Evolutionary conservation across 2,329 filamentous ascomycete species (phyloP).

Genomic region (Phialocephala sp.): DNA sequence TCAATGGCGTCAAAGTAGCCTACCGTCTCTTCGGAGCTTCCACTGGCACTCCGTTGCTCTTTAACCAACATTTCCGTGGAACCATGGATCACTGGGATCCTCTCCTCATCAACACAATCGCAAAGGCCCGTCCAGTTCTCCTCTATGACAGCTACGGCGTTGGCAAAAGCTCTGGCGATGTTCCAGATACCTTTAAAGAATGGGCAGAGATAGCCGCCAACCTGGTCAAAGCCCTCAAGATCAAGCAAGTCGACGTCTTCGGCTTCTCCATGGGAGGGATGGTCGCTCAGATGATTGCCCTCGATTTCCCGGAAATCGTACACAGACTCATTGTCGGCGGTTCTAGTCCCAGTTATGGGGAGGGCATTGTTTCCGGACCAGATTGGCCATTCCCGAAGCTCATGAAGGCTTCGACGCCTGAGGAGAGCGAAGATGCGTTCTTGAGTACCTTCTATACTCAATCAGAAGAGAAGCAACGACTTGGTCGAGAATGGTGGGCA

Average conservation of each 20-base stretch:
- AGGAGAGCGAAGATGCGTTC: slow-evolving; percentile 5
- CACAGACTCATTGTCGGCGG: slow-evolving; percentile 52
- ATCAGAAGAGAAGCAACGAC: slow-evolving; percentile 11
- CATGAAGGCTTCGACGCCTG: slow-evolving; percentile 9
- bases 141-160: slow-evolving; percentile 56
- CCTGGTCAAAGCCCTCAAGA: slow-evolving; percentile 41
- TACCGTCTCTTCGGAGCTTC: slow-evolving; percentile 36
- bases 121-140: slow-evolving; percentile 49
- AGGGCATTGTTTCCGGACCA: slow-evolving; percentile 9
- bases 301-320: slow-evolving; percentile 46
- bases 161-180: slow-evolving; percentile 51
- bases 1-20: slow-evolving; percentile 34
- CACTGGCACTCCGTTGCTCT: slow-evolving; percentile 34
- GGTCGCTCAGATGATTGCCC: slow-evolving; percentile 52
- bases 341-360: slow-evolving; percentile 44
- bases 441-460: slow-evolving; percentile 10
- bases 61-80: slow-evolving; percentile 36
- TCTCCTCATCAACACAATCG: slow-evolving; percentile 51
- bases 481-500: slow-evolving; percentile 25
- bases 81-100: slow-evolving; percentile 46
- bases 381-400: neutral
- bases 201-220: slow-evolving; percentile 39
- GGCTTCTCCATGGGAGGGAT: slow-evolving; percentile 58
- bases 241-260: slow-evolving; percentile 51
- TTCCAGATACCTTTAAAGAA: slow-evolving; percentile 42